Base-by-base conservation (phyloP, 176 grass and related monocot genomes). In the Cocos nucifera region DNA sequence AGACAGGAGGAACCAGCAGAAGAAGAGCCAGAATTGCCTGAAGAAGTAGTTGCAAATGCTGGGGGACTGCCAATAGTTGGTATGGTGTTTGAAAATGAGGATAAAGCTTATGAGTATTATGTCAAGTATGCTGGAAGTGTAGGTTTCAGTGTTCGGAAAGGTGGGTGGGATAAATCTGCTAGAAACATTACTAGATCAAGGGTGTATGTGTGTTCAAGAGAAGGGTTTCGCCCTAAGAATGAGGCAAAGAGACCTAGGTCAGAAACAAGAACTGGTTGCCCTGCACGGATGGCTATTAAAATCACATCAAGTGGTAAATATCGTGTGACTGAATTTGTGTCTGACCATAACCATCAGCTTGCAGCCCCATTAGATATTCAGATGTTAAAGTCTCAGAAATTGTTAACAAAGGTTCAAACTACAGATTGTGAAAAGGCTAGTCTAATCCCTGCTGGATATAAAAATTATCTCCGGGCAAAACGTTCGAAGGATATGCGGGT, bases 311-410 rank as follows among this genome's bases (percentile, higher is more conserved):
- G 58, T 66, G 86, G 91, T 53, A 96, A 81, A 79, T 90, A 84
- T 56, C 71, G 83, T 28, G 75, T 96, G 53, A 79, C 65, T 20
- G 91, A 90, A 71, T 96, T 90, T 39, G 39, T 90, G 49, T 61
- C 88, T 53, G 83, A 87, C 62, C 91, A 96, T 67, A 96, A 96
- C 68, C 91, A 96, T 53, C 83, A 77, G 67, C 86, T 96, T 81
- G 83, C 86, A 66, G 77, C 77, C 49, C 91, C 91, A 18, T 87
- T 96, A 74, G 91, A 96, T 67, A 96, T 96, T 69, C 83, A 87
- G 57, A 75, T 87, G 78, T 62, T 96, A 62, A 96, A 74, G 71
- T 87, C 83, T 23, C 72, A 85, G 62, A 86, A 74, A 49, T 25
- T 73, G 25, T 75, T 73, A 49, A 66, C 69, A 48, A 78, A 92